A percentile compares a stretch with the other conserved stretches of the same genome.
phyloP scores from a whole-genome alignment of 345 rosid species.

The Punica granatum region DNA sequence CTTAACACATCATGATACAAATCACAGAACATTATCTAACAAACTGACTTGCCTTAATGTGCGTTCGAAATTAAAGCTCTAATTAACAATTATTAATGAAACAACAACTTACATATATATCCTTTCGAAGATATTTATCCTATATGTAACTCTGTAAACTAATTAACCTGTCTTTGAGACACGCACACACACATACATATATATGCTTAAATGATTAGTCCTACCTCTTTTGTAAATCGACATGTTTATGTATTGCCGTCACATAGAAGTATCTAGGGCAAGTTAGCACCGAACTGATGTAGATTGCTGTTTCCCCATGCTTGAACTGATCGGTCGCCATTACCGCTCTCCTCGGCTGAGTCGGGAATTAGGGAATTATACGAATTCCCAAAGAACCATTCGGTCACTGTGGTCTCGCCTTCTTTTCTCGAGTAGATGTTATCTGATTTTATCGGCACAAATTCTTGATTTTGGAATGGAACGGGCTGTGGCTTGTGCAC shows the following conservation, averaged over 20 bases:
- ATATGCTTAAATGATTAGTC: background rate
- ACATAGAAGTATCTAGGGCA: background rate
- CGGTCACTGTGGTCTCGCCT: conserved; percentile 30
- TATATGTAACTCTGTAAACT: background rate
- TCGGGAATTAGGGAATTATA: conserved; percentile 28
- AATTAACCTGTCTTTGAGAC: background rate
- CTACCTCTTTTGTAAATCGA: background rate
- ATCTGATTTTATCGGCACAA: conserved; percentile 11
- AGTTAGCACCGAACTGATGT: background rate
- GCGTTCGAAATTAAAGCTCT: background rate
- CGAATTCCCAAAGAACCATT: conserved; percentile 67
- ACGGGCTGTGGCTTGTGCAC: conserved; percentile 48
- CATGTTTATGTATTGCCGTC: background rate
- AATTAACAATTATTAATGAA: too few relatives aligned
- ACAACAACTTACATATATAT: too few relatives aligned
- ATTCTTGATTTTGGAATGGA: conserved; percentile 56
- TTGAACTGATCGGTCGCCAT: conserved; percentile 11
- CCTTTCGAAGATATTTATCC: too few relatives aligned
- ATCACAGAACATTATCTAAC: background rate
- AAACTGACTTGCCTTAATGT: background rate
- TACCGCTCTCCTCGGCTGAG: conserved; percentile 27
- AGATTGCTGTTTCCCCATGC: background rate
- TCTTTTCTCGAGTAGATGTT: conserved; percentile 29
- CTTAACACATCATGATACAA: background rate
- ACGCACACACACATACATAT: background rate